Evolutionary conservation across 768 basidiomycete species (phyloP), one percentile per base, ranked within the genome.

Genomic region (Suillus fuscotomentosus): DNA sequence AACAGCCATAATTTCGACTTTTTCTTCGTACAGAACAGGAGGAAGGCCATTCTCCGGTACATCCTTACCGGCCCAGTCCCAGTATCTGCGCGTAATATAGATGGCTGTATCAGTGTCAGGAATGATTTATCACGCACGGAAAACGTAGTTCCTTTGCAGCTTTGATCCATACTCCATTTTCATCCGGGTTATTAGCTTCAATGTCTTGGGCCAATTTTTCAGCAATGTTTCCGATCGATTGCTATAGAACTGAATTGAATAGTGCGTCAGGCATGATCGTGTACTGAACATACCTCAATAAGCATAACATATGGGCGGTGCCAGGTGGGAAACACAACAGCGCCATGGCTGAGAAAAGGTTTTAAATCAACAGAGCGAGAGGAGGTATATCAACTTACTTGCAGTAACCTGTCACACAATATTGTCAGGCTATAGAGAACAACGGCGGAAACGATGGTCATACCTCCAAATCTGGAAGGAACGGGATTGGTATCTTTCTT

Each of bases 251-350:
- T 10, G 11, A 11, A 10, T 15, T 2, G 17, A 15, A 27, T 20
- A 48, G 27, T 17, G 13, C 15, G 8, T 39, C 6, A 42, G 5
- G 14, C 10, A 13, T 11, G 39, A 27, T 59, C 41, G 42, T 36
- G 22, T 2, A 31, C 60, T 43, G 20, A n/a, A 57, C 62, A n/a
- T 27, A 72, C 72, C 54, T 72, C 72, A 14, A 72, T 53, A n/a
- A 73, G 65, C 72, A 72, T 65, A 11, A 73, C 36, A 36, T 72
- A 72, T n/a, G 72, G 72, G 14, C 72, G 70, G 36, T 72, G 72
- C 72, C 72, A 72, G 56, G 72, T 53, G 34, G 70, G 63, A 43
- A 72, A 72, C 27, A 71, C 63, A 48, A 72, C 53, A 3, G 66
- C 64, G 14, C 65, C 65, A 47, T 72, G 72, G 55, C 72, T 72